Base-by-base conservation (phyloP, 1,139 yeast species). In the Sugiyamaella grinbergsii region DNA sequence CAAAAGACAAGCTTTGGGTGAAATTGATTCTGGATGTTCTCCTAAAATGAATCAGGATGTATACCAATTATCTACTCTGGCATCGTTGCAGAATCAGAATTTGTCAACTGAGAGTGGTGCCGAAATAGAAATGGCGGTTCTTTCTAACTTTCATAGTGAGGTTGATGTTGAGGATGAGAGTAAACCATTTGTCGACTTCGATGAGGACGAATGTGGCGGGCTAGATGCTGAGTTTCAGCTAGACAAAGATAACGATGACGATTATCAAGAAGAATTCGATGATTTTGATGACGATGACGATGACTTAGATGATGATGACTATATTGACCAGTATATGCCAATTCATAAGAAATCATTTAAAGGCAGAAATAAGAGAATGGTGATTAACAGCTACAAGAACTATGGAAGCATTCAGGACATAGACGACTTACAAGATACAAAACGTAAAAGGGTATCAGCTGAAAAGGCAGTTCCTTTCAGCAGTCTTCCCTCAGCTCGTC, bases 1-100 rank as follows among this genome's bases (percentile, higher is more conserved):
- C 2, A 40, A 29, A 24, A 19, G 45, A 16, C 26, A 16, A n/a
- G 45, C 45, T 7, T 31, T 41, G 20, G 45, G 26, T 2, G 45
- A 41, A 31, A 18, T 41, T 19, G 45, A 8, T 23, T 3, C 15
- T n/a, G 45, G 7, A 20, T n/a, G n/a, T 18, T 41, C 45, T 7
- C 26, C 45, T n/a, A 29, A 20, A 23, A 10, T 36, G 10, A 36
- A 36, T 20, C 26, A 36, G n/a, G 22, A 16, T 16, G 3, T 29
- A 4, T 29, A 11, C 10, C 37, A 33, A 33, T 16, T 33, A 10
- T 22, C 37, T 16, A 5, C 23, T 4, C 2, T 18, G 20, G 8
- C 4, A 7, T 6, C 10, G 15, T 16, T 33, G 10, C 37, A 20
- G 28, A 36, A 22, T 36, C 13, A 10, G 13, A 22, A 22, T 18